Base-by-base conservation (phyloP, 345 rosid genomes). In the Eutrema heterophyllum region DNA sequence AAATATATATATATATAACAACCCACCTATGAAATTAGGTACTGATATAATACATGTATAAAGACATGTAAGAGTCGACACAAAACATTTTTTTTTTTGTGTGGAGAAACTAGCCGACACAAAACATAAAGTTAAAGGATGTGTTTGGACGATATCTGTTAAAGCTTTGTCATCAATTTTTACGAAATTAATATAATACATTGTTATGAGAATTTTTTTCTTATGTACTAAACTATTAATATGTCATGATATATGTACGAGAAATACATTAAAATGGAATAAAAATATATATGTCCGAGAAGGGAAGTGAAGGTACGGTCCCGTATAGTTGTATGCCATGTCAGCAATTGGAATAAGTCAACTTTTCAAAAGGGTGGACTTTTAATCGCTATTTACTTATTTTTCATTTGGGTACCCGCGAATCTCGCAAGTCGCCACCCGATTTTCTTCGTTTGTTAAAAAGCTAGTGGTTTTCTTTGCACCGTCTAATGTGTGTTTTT, bases 381-480 rank as follows among this genome's bases (percentile, higher is more conserved):
- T 72, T 27, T 21, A 2, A 21, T 21, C 33, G 5, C 8, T 12
- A 1, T 2, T 50, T 51, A 21, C 24, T 26, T 26, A n/a, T n/a
- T 12, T 39, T 24, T 54, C 30, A 39, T 68, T 61, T 50, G 44
- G 12, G 8, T 63, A 18, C 52, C 70, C 64, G 49, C 71, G 49
- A 73, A 73, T 64, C 56, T 73, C 65, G 76, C 64, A 52, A 18
- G 6, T 63, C 70, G 33, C 76, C 54, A 54, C 65, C 77, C n/a
- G 65, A 45, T 64, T 65, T 64, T 35, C 27, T 54, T 64, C 12
- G 3, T 63, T 72, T 41, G 46, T 53, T 62, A 12, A 41, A 16
- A 51, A 8, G 30, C 14, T 44, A 70, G 1, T n/a, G n/a, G n/a
- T n/a, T n/a, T n/a, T n/a, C n/a, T n/a, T n/a, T n/a, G n/a, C n/a